Evolutionary conservation across 208 protist species (phyloP).

Genomic region (Polymyxa betae): DNA sequence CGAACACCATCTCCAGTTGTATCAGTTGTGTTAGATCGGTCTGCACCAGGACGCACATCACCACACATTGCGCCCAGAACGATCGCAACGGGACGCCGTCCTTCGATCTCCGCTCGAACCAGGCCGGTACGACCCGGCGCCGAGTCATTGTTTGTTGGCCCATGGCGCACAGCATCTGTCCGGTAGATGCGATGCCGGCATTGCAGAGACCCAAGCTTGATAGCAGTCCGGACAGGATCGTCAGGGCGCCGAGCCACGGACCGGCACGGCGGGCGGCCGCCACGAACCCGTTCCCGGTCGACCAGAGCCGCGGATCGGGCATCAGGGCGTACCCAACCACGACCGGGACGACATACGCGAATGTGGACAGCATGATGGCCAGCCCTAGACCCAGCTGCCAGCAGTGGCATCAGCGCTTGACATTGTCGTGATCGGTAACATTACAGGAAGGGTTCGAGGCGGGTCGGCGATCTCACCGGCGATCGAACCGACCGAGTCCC

Average conservation of each 20-base stretch:
- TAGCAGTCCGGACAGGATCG: not conserved
- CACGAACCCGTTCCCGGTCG: slow-evolving; percentile 4
- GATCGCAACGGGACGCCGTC: not conserved
- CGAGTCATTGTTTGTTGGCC: not conserved
- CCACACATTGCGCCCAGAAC: not conserved
- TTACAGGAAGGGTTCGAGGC: not conserved
- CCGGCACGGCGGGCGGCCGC: not conserved
- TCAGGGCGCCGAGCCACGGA: not conserved
- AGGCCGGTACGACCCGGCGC: slow-evolving; percentile 47
- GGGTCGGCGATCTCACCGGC: slow-evolving; percentile 30
- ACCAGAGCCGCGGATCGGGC: not conserved
- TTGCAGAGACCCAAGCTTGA: slow-evolving; percentile 30
- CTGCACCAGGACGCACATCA: slow-evolving; percentile 43
- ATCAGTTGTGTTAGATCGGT: slow-evolving; percentile 8
- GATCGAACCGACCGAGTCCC: slow-evolving; percentile 1
- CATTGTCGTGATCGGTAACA: not conserved
- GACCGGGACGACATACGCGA: not conserved
- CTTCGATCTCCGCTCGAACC: not conserved
- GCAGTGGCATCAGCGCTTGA: not conserved
- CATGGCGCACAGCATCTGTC: slow-evolving; percentile 9
- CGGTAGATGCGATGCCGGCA: not conserved
- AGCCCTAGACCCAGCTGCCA: not conserved
- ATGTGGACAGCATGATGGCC: not conserved
- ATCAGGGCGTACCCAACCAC: slow-evolving; percentile 32
- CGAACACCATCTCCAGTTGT: slow-evolving; percentile 18